Base-by-base conservation (phyloP, 768 basidiomycete species). In the Xanthoconium stramineum region DNA sequence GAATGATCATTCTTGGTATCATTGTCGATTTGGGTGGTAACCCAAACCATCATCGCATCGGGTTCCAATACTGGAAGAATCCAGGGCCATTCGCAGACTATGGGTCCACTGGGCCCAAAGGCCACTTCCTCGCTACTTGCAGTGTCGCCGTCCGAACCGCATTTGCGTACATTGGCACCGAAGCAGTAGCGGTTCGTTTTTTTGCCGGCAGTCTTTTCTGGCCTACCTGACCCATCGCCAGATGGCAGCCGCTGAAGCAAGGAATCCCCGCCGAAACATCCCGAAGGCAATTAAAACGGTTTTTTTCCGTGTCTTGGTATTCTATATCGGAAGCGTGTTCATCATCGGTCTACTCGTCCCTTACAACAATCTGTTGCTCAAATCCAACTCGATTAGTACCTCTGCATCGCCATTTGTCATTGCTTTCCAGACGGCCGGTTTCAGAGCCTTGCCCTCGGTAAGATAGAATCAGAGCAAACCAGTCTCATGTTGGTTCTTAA, bases 31-130 rank as follows among this genome's bases (percentile, higher is more conserved):
- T 55, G 11, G 54, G 54, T 37, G 54, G 54, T 17, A 36, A 42
- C 17, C 48, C 54, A 14, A 50, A 13, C 1, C 54, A 50, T 8
- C 48, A 55, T 50, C 48, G 36, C 7, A 45, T 55, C 32, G 54
- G 54, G 29, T 55, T 78, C 59, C 74, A 74, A 2, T 79, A 75
- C 65, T 78, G 76, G 76, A 75, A 69, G 45, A 49, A 83, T 6
- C 54, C 54, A 9, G 54, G 54, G 8, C 54, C 54, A 11, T 55
- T 55, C 29, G 6, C 36, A 2, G 9, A 38, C 36, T 55, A 50
- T 11, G 54, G 48, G 32, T 9, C 36, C 13, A 44, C 47, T 14
- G 54, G 42, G 2, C 35, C 54, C 3, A 50, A 44, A 1, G 54
- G 54, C 11, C 54, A 55, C 35, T 55, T 55, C 42, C 54, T 55